Evolutionary conservation across 108 stramenopile species (phyloP).

Genomic region (Aurantiochytrium sp.): DNA sequence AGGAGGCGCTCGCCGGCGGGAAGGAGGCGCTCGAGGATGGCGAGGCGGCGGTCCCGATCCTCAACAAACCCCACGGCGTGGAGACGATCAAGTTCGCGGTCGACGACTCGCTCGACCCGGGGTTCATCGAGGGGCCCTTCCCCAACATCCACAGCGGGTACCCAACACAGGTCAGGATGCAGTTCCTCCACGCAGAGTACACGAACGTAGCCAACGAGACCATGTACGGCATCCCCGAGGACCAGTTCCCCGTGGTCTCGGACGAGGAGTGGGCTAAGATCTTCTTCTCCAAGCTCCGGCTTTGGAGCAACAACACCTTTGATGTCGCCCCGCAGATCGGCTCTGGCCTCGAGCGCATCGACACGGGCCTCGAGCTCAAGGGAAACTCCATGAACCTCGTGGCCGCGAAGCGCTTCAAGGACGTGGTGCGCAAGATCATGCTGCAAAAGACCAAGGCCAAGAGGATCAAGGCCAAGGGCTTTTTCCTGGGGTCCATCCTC

Average conservation of each 20-base stretch:
- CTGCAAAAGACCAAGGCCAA: background rate
- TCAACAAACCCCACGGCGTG: no score
- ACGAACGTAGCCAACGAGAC: background rate
- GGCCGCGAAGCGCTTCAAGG: background rate
- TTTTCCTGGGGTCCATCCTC: background rate
- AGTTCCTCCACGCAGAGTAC: conserved; percentile 8
- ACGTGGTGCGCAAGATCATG: background rate
- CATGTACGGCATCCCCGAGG: background rate
- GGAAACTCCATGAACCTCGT: background rate
- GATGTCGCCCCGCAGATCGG: background rate
- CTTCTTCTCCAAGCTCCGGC: background rate
- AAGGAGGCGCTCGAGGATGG: no score
- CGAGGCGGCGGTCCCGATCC: no score
- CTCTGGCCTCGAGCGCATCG: background rate
- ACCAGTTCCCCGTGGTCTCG: background rate
- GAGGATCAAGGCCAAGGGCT: background rate
- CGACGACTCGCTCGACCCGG: no score
- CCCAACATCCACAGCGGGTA: no score
- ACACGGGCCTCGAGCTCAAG: background rate
- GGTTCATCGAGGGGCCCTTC: no score
- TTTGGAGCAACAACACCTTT: conserved; percentile 9
- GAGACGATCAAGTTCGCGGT: no score
- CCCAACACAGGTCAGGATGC: background rate
- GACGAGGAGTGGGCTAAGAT: background rate
- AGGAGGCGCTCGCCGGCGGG: no score